A percentile compares a stretch with the other conserved stretches of the same genome.
phyloP scores from a whole-genome alignment of 1,284 basidiomycete species.

The Puccinia triticina region DNA sequence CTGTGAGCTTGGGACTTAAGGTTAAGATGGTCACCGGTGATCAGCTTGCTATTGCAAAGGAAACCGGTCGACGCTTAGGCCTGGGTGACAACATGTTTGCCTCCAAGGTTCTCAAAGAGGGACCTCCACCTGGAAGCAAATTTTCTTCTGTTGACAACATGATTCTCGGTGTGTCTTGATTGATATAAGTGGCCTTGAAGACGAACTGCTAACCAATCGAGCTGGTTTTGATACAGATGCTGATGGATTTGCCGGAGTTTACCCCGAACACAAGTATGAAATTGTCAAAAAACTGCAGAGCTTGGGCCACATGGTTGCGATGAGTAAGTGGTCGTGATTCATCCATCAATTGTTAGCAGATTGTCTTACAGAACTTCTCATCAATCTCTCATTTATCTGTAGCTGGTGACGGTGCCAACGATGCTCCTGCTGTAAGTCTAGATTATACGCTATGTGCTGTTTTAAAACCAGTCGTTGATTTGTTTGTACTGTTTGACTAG shows the following conservation, averaged over 20 bases:
- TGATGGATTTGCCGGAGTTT: conserved; percentile 91
- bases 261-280: conserved; percentile 65
- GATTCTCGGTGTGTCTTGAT: conserved; percentile 57
- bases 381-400: background rate
- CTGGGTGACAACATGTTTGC: conserved; percentile 96
- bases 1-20: conserved; percentile 88
- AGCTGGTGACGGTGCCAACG: conserved; percentile 97
- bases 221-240: conserved; percentile 68
- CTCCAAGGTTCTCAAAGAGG: conserved; percentile 90
- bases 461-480: conserved; percentile 60
- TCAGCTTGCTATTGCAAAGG: conserved; percentile 98
- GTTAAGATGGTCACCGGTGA: conserved; percentile 99
- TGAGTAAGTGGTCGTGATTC: conserved; percentile 9
- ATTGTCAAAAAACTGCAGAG: conserved; percentile 91
- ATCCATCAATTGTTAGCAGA: background rate
- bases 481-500: conserved; percentile 57
- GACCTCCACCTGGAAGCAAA: conserved; percentile 74
- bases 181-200: background rate
- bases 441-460: too few relatives aligned
- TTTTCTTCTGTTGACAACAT: conserved; percentile 83
- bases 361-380: background rate
- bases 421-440: conserved; percentile 71
- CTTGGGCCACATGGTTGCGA: conserved; percentile 62
- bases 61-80: conserved; percentile 95
- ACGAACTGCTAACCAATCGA: background rate